phyloP scores from a whole-genome alignment of 2,329 filamentous ascomycete species.

The Leptographium lundbergii region DNA sequence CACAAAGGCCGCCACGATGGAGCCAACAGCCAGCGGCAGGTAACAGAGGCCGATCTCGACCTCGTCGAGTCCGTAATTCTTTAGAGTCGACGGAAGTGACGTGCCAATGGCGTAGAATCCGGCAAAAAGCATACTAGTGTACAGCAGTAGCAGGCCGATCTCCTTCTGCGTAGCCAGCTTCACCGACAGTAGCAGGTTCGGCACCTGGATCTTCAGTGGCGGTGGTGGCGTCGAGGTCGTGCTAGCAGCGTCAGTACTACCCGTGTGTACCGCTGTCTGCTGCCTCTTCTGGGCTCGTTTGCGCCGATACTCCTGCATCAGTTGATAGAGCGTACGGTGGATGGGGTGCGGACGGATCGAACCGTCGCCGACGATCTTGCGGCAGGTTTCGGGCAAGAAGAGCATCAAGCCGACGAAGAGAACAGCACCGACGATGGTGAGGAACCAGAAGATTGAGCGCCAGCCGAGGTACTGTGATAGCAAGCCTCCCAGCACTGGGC shows the following conservation, averaged over 20 bases:
- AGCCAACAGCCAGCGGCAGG: constrained; percentile 36
- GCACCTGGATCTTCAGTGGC: constrained; percentile 9
- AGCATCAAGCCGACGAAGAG: constrained; percentile 29
- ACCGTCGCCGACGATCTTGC: constrained; percentile 39
- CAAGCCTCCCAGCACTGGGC: constrained; percentile 46
- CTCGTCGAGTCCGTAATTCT: constrained; percentile 44
- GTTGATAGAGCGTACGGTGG: constrained; percentile 9
- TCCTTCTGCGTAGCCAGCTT: constrained; percentile 74
- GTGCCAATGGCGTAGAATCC: constrained; percentile 36
- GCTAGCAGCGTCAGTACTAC: not conserved
- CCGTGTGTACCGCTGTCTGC: too few relatives aligned
- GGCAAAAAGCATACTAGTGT: constrained; percentile 32
- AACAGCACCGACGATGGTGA: constrained; percentile 32
- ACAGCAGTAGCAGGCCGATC: constrained; percentile 39
- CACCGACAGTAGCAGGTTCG: constrained; percentile 74
- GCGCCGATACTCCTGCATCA: constrained; percentile 3
- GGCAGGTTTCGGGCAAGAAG: constrained; percentile 42
- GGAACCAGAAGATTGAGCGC: constrained; percentile 50
- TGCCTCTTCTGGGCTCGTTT: not conserved
- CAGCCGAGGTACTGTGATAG: constrained; percentile 45
- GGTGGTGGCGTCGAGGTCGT: not conserved
- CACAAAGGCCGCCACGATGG: constrained; percentile 30
- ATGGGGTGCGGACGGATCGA: constrained; percentile 20
- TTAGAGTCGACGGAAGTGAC: constrained; percentile 30
- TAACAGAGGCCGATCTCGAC: constrained; percentile 40